These are phyloP conservation scores for Jatropha podagrica DNA, from an alignment of 441 rosid species.

Conservation along the genomic window DNA sequence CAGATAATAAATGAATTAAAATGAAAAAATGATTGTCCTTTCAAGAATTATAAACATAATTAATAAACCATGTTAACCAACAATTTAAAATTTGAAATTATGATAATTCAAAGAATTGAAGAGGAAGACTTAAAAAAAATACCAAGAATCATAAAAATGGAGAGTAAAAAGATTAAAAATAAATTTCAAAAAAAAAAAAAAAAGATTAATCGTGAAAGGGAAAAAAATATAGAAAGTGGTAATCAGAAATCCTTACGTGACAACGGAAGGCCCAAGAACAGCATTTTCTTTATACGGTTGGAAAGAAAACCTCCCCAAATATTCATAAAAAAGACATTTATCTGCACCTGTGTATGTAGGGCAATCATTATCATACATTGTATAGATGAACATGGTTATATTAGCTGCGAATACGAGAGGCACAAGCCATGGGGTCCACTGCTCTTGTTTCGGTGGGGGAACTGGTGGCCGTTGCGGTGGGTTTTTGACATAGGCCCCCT, in stretches of 20 bases:
- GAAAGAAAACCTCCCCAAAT: conserved; percentile 67
- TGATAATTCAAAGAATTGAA: not conserved
- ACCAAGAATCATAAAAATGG: not conserved
- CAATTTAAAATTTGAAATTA: not conserved
- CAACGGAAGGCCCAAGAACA: conserved; percentile 67
- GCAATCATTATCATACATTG: conserved; percentile 72
- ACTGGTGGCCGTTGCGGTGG: conserved; percentile 21
- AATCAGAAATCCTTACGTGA: conserved; percentile 40
- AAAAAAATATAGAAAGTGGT: not conserved
- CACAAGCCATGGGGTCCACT: conserved; percentile 65
- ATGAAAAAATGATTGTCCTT: too few species aligned
- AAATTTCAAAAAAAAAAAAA: not conserved
- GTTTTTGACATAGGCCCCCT: conserved; percentile 13
- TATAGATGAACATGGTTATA: conserved; percentile 41
- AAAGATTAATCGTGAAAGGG: not conserved
- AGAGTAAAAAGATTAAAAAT: not conserved
- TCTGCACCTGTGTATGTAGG: conserved; percentile 41
- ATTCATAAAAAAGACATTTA: conserved; percentile 43
- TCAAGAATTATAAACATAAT: too few species aligned
- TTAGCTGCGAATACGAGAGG: conserved; percentile 54
- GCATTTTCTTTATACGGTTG: conserved; percentile 55
- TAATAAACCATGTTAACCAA: not conserved
- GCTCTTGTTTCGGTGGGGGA: conserved; percentile 41
- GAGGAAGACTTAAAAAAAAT: not conserved
- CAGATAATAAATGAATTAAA: not conserved